Evolutionary conservation across 768 basidiomycete genomes (phyloP).

Genomic region (Lepiota venenata): DNA sequence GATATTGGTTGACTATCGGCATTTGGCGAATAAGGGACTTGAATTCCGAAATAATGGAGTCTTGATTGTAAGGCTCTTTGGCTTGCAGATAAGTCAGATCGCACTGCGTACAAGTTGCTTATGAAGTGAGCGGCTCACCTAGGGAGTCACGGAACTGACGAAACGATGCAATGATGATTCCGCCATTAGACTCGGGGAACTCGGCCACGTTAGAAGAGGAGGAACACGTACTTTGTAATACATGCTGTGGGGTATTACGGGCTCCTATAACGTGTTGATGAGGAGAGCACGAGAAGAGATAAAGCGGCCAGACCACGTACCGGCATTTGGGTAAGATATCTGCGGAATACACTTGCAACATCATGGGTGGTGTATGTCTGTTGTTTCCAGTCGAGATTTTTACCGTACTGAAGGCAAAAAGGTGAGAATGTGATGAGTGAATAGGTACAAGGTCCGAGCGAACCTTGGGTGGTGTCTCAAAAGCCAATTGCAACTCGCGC

Average conservation of each 20-base stretch:
- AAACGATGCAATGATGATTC: constrained; percentile 11
- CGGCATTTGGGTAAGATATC: constrained; percentile 96
- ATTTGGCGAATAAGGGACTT: constrained; percentile 80
- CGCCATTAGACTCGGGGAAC: constrained; percentile 1
- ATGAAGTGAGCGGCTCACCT: constrained; percentile 38
- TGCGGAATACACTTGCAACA: constrained; percentile 92
- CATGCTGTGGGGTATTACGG: constrained; percentile 89
- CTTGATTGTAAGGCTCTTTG: constrained; percentile 64
- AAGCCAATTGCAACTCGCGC: constrained; percentile 89
- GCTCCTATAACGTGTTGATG: constrained; percentile 54
- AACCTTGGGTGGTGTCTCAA: constrained; percentile 87
- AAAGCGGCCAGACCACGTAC: constrained; percentile 44
- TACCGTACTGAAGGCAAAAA: constrained; percentile 69
- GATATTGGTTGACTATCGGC: constrained; percentile 89
- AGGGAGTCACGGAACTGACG: constrained; percentile 75
- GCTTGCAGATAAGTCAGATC: constrained; percentile 32
- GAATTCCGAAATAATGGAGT: constrained; percentile 75
- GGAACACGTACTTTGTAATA: constrained; percentile 72
- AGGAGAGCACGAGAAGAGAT: constrained; percentile 4
- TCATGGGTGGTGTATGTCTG: constrained; percentile 92
- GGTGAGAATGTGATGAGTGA: neutral
- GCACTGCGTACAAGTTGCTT: constrained; percentile 3
- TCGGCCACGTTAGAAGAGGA: constrained; percentile 13
- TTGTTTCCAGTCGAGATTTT: constrained; percentile 86
- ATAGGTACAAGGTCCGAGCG: constrained; percentile 18